Conservation (phyloP, 2,329 filamentous ascomycete genomes). For the Cercospora canescens region DNA sequence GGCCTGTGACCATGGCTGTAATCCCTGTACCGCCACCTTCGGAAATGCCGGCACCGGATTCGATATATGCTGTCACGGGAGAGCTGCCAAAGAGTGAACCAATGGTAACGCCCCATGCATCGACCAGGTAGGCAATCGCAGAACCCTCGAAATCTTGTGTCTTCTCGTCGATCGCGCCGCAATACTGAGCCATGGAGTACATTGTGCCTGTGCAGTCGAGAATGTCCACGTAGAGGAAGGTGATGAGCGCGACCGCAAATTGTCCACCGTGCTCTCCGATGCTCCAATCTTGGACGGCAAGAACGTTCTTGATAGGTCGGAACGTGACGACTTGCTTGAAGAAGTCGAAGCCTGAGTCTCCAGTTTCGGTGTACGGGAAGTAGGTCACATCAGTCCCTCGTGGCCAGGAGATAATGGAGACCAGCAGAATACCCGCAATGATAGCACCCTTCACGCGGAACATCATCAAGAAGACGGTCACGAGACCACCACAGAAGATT, state of each 20-base stretch:
- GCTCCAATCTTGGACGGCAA: constrained; percentile 74
- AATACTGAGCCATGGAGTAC: constrained; percentile 87
- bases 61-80: constrained; percentile 77
- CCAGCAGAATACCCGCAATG: constrained; percentile 77
- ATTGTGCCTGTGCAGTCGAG: constrained; percentile 83
- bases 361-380: constrained; percentile 71
- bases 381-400: constrained; percentile 73
- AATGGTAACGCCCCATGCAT: constrained; percentile 78
- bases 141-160: constrained; percentile 89
- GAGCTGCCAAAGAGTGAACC: constrained; percentile 75
- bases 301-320: constrained; percentile 69
- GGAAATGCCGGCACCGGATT: constrained; percentile 86
- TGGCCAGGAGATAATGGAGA: constrained; percentile 88
- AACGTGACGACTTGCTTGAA: constrained; percentile 87
- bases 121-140: constrained; percentile 78
- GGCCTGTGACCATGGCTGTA: constrained; percentile 74
- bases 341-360: constrained; percentile 74
- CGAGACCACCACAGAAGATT: constrained; percentile 80
- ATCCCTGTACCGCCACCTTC: constrained; percentile 83
- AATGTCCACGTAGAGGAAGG: constrained; percentile 88
- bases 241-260: constrained; percentile 81
- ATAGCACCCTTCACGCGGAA: constrained; percentile 86
- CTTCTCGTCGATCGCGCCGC: constrained; percentile 73
- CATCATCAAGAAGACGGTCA: constrained; percentile 79
- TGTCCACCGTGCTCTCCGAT: constrained; percentile 68